phyloP scores from a whole-genome alignment of 2,329 filamentous ascomycete genomes.

The Colletotrichum camelliae region DNA sequence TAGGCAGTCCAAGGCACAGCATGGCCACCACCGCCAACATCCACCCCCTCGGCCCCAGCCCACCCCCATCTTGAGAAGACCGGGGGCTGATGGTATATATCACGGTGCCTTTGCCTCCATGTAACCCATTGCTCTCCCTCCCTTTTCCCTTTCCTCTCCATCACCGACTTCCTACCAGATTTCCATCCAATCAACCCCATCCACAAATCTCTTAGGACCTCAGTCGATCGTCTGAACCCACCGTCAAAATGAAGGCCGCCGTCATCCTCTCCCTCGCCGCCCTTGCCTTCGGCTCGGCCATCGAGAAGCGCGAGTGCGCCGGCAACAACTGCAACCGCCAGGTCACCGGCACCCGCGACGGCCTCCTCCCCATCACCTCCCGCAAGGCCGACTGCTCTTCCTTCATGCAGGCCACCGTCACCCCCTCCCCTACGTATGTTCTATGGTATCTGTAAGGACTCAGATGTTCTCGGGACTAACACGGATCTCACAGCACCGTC shows the following conservation, averaged over 20 bases:
- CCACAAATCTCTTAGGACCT: slow-evolving; percentile 22
- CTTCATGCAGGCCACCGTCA: slow-evolving; percentile 45
- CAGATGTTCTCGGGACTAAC: slow-evolving; percentile 12
- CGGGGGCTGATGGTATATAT: slow-evolving; percentile 20
- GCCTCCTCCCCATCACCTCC: slow-evolving; percentile 36
- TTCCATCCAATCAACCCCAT: slow-evolving; percentile 18
- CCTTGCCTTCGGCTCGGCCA: slow-evolving; percentile 38
- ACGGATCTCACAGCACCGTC: slow-evolving; percentile 35
- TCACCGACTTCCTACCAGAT: slow-evolving; percentile 26
- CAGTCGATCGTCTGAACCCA: slow-evolving; percentile 22
- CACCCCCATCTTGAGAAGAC: neutral
- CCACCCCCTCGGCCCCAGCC: neutral
- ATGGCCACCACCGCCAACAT: neutral
- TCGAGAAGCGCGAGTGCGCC: slow-evolving; percentile 40
- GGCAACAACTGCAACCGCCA: slow-evolving; percentile 54
- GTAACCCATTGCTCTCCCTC: neutral
- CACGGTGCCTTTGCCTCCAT: slow-evolving; percentile 16
- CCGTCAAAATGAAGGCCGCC: slow-evolving; percentile 46
- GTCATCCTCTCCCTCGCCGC: slow-evolving; percentile 41
- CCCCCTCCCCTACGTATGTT: slow-evolving; percentile 44
- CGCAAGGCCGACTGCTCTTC: slow-evolving; percentile 46
- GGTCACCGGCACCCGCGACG: slow-evolving; percentile 46
- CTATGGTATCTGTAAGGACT: neutral
- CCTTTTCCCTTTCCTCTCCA: slow-evolving; percentile 16
- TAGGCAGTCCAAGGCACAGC: neutral